Base-by-base conservation (phyloP, 2,329 filamentous ascomycete species). In the Penicillium freii region DNA sequence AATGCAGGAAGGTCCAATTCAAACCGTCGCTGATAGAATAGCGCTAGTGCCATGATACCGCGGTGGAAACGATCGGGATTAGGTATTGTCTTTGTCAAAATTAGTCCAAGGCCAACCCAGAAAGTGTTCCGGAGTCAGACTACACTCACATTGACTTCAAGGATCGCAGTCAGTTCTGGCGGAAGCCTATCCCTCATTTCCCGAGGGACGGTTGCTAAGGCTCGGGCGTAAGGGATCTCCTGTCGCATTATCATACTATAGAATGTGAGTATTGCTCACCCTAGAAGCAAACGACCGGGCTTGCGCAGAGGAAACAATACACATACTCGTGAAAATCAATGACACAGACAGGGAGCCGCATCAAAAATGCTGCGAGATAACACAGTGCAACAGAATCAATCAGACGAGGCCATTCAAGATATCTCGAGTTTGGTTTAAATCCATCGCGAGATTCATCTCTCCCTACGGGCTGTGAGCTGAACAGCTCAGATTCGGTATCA, bases 381-480 rank as follows among this genome's bases (percentile, higher is more conserved):
- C 90, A 92, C 11, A 96, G 72, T 1, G 81, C 87, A 51, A 97
- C 74, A 0, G 88, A 88, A 64, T 96, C 92, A 42, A 90, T 77
- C 36, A 95, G 77, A 51, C 78, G 85, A 1, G 92, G 92, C 65
- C 84, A 68, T 69, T 71, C 64, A 50, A 73, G 72, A 45, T 65
- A 62, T 51, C 69, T 71, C 3, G 66, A 59, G 43, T 67, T 71
- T 46, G 71, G 71, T 33, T 75, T 76, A 25, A 69, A 68, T 23
- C 67, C 62, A 45, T 71, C 60, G 31, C 70, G 71, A 17, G 77
- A 75, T 31, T 70, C 84, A 77, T 67, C 77, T 71, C 77, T 76
- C 51, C 71, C 68, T 27, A 81, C 80, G 5, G 80, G 79, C 64
- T 85, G 83, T 15, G 85, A 87, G 67, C 81, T 87, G 69, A 85